Evolutionary conservation across 2,329 filamentous ascomycete species (phyloP).

Genomic region (Amauroascus niger): DNA sequence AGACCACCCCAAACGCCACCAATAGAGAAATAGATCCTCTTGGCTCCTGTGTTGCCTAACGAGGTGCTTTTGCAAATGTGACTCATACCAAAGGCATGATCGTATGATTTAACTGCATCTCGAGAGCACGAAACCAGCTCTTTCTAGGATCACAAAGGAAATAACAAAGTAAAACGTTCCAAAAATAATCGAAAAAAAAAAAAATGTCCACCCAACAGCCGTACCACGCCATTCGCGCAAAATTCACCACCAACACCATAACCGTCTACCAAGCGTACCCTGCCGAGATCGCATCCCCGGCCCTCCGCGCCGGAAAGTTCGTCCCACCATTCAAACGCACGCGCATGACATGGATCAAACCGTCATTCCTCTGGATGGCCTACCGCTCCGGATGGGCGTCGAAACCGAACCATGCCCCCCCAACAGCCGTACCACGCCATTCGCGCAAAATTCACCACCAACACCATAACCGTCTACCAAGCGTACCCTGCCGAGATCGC

Average conservation of each 20-base stretch:
- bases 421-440: constrained; percentile 39
- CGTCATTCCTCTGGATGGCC: constrained; percentile 55
- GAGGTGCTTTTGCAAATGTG: background rate
- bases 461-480: constrained; percentile 53
- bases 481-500: constrained; percentile 50
- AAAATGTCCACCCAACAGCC: background rate
- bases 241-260: constrained; percentile 43
- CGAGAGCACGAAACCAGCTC: background rate
- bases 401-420: background rate
- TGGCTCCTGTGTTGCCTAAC: background rate
- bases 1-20: background rate
- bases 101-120: background rate
- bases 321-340: constrained; percentile 43
- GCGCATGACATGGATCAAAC: constrained; percentile 59
- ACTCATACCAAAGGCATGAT: background rate
- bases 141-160: background rate
- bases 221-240: constrained; percentile 46
- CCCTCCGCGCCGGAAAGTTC: constrained; percentile 44
- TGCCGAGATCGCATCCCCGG: constrained; percentile 43
- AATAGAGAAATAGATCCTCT: constrained; percentile 1
- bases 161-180: background rate
- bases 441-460: constrained; percentile 42
- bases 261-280: constrained; percentile 56
- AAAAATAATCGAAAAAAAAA: background rate
- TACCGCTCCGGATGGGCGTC: constrained; percentile 53